Evolutionary conservation across 495 filamentous ascomycete species (phyloP), one percentile per base, ranked within the genome.

Genomic region (Aspergillus indologenus): DNA sequence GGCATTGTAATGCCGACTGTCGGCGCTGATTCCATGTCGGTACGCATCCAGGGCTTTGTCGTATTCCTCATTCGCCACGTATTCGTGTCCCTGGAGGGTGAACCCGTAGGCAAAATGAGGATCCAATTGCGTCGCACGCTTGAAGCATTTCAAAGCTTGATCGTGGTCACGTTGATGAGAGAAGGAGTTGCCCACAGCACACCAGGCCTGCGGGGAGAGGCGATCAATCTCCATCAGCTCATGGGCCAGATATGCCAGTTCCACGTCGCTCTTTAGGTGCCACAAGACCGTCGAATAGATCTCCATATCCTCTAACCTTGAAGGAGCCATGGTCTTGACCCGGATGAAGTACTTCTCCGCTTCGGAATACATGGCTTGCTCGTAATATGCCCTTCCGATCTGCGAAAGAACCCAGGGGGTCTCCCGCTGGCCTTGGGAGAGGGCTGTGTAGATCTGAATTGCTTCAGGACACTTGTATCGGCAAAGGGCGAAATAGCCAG

Each of bases 281-380:
- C 94, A 98, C 8, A 98, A 84, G n/a, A 93, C 85, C 14, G 95
- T 98, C 3, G 93, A 97, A 71, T 94, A 98, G 20, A 96, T 86
- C 66, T 98, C 94, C 92, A 97, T 96, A 65, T 96, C 92, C 62
- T 92, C 88, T 48, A 92, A 78, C 19, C 89, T 84, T 4, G 89
- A 87, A 7, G 91, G 92, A 22, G 89, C 85, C 48, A 92, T 75
- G 42, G 83, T 78, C 58, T 88, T 87, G 31, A 97, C 81, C 45
- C 87, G 83, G 43, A 84, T 74, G 71, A 95, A 98, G 63, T 85
- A 85, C 64, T 89, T 91, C 64, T 96, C 92, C 5, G 94, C 90
- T 49, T 96, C 90, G 1, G 77, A 71, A 65, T 96, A 96, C 67
- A 86, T 81, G 1, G 87, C 87, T 70, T 90, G 87, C 73, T 98